These are phyloP conservation scores for Emmonsia crescens DNA, from an alignment of 2,329 filamentous ascomycete species.

Conservation along the genomic window DNA sequence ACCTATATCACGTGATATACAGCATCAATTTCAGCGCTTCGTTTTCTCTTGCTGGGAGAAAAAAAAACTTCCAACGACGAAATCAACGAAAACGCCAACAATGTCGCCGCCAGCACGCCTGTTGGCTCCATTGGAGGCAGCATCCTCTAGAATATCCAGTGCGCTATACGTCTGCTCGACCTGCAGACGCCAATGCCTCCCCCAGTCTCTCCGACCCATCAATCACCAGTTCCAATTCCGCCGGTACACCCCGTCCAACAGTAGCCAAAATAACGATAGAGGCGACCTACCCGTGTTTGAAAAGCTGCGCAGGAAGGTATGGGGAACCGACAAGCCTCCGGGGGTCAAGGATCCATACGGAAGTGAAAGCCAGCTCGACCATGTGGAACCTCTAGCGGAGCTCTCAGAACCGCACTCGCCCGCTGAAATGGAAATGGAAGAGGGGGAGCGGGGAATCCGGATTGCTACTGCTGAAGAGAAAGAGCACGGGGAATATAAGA, in stretches of 20 bases:
- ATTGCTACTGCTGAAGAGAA: conserved; percentile 6
- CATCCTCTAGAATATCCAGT: conserved; percentile 18
- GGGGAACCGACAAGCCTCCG: conserved; percentile 41
- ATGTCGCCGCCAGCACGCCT: conserved; percentile 31
- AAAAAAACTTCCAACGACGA: neutral
- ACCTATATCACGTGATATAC: neutral
- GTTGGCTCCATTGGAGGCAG: conserved; percentile 25
- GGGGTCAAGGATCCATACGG: conserved; percentile 40
- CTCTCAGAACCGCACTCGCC: conserved; percentile 8
- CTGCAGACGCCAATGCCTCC: conserved; percentile 28
- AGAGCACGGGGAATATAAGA: conserved; percentile 30
- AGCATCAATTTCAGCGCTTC: neutral
- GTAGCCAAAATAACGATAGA: neutral
- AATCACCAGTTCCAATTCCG: conserved; percentile 21
- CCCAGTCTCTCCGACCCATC: conserved; percentile 20
- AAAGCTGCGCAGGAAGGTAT: conserved; percentile 38
- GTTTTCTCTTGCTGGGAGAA: neutral
- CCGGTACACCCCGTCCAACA: conserved; percentile 11
- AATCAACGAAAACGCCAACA: conserved; percentile 14
- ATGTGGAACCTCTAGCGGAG: conserved; percentile 16
- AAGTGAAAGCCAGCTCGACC: conserved; percentile 25
- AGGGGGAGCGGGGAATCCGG: neutral
- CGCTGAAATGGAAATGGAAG: neutral
- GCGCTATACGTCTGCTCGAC: conserved; percentile 30
- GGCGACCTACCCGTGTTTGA: conserved; percentile 31